Conservation (phyloP, 176 grass and related monocot species). For the Hordeum marinum region DNA sequence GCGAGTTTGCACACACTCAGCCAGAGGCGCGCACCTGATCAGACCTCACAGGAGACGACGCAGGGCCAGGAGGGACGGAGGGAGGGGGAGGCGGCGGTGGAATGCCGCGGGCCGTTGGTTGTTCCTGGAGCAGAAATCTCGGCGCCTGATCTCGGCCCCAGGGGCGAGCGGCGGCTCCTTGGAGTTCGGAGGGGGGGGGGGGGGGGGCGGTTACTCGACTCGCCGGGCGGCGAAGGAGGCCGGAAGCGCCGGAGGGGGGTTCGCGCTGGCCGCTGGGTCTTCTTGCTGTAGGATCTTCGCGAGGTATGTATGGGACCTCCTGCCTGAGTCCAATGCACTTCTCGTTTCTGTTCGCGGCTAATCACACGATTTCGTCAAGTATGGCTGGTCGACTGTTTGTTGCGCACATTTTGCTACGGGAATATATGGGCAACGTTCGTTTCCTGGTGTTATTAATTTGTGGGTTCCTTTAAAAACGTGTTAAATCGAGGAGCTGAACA, state of each 20-base stretch:
- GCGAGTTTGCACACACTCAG: neutral
- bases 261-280: too few species aligned
- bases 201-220: neutral
- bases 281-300: neutral
- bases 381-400: neutral
- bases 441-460: neutral
- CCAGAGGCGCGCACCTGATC: neutral
- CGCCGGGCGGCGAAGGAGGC: neutral
- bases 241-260: too few species aligned
- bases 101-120: neutral
- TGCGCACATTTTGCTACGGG: neutral
- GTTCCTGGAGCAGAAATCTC: neutral
- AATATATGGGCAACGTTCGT: neutral
- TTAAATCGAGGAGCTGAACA: neutral
- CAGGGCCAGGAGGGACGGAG: neutral
- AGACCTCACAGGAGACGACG: neutral
- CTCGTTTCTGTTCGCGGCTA: neutral
- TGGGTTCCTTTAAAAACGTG: neutral
- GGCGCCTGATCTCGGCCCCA: neutral
- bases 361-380: neutral
- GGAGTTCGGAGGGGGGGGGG: neutral
- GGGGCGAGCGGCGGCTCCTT: neutral
- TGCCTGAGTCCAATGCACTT: neutral
- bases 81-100: neutral
- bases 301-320: slow-evolving; percentile 14